Evolutionary conservation across 768 basidiomycete species (phyloP).

Genomic region (Brasilioporus rufonigricans): DNA sequence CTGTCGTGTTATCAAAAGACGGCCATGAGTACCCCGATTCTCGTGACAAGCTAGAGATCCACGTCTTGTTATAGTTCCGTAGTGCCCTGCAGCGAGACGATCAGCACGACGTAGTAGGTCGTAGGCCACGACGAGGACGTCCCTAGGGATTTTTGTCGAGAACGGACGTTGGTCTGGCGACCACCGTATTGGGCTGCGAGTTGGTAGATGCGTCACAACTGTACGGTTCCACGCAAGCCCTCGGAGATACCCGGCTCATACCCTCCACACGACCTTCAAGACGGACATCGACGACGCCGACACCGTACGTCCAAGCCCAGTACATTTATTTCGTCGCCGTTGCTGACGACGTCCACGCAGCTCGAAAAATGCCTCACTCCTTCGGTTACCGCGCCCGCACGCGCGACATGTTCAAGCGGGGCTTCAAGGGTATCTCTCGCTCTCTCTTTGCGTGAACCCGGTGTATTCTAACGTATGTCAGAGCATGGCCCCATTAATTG

Average conservation of each 20-base stretch:
- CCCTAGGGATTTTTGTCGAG: constrained; percentile 86
- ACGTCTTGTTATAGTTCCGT: too few relatives aligned
- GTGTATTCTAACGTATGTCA: constrained; percentile 30
- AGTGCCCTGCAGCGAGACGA: too few relatives aligned
- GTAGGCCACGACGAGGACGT: constrained; percentile 32
- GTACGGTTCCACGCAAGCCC: too few relatives aligned
- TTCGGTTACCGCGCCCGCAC: constrained; percentile 99
- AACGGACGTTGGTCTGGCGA: constrained; percentile 33
- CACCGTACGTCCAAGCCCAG: constrained; percentile 39
- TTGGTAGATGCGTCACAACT: constrained; percentile 62
- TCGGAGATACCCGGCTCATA: too few relatives aligned
- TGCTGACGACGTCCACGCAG: constrained; percentile 30
- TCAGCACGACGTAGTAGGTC: background rate
- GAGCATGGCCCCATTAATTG: constrained; percentile 85
- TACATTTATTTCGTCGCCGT: constrained; percentile 4
- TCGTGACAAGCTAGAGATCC: too few relatives aligned
- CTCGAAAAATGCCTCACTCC: constrained; percentile 96
- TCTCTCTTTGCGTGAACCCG: constrained; percentile 11
- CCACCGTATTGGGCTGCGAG: too few relatives aligned
- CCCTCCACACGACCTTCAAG: constrained; percentile 46
- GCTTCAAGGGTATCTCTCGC: constrained; percentile 78
- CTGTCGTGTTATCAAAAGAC: too few relatives aligned
- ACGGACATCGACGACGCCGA: constrained; percentile 49
- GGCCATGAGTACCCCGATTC: too few relatives aligned
- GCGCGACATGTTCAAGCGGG: constrained; percentile 99